A percentile compares a stretch with the other conserved stretches of the same genome.
phyloP scores from a whole-genome alignment of 2,329 filamentous ascomycete genomes.

The Trichoderma koningii region DNA sequence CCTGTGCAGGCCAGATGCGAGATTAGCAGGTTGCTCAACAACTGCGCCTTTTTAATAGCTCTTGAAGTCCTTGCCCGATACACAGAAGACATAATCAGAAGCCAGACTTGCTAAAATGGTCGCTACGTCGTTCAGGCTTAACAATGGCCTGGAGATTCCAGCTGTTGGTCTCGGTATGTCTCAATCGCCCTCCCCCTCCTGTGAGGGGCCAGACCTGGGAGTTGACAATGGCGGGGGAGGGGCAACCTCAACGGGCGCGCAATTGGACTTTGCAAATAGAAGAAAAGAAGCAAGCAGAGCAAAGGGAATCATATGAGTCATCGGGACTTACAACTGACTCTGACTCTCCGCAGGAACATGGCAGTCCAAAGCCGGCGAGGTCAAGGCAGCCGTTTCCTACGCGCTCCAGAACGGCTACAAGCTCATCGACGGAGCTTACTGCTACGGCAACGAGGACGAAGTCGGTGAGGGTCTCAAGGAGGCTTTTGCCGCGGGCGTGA shows the following conservation, averaged over 20 bases:
- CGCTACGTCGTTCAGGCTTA: constrained; percentile 60
- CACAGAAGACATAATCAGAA: not conserved
- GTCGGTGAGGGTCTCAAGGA: constrained; percentile 77
- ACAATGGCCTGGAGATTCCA: constrained; percentile 64
- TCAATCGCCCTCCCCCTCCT: not conserved
- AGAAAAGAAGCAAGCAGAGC: not conserved
- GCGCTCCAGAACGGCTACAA: constrained; percentile 60
- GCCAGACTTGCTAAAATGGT: constrained; percentile 46
- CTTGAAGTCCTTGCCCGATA: not conserved
- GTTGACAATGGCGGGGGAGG: constrained; percentile 12
- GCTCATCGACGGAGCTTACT: constrained; percentile 72
- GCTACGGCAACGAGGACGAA: constrained; percentile 80
- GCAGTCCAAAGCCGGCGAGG: constrained; percentile 62
- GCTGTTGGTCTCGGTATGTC: constrained; percentile 62
- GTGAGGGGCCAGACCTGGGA: not conserved
- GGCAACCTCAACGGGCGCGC: constrained; percentile 15
- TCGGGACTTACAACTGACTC: too few species aligned
- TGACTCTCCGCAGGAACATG: constrained; percentile 56
- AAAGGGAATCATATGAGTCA: not conserved
- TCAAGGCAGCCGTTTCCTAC: constrained; percentile 58
- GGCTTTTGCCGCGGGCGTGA: constrained; percentile 69
- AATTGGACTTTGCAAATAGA: not conserved
- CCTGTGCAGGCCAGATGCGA: not conserved
- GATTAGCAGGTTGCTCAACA: not conserved
- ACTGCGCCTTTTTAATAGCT: not conserved